These are phyloP conservation scores for Choricystis sp. DNA, from an alignment of 139 green algal species.

Conservation along the genomic window DNA sequence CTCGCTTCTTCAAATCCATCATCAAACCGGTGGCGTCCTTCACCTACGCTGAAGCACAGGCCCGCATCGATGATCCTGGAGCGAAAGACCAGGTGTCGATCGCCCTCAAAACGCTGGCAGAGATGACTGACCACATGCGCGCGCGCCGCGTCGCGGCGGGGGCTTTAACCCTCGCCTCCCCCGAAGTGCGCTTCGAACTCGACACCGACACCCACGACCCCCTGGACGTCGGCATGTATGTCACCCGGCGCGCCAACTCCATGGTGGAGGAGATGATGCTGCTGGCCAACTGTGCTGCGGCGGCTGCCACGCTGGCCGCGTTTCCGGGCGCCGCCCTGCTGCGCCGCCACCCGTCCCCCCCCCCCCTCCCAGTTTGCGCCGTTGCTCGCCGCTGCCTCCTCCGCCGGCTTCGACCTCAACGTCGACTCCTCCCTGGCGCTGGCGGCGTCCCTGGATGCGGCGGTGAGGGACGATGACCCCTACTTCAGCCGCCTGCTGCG, in stretches of 20 bases:
- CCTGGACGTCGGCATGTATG: slow-evolving; percentile 88
- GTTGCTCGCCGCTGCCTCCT: slow-evolving; percentile 33
- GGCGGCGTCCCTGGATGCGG: slow-evolving; percentile 54
- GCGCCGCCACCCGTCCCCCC: slow-evolving; percentile 55
- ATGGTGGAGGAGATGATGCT: slow-evolving; percentile 99
- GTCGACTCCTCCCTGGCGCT: slow-evolving; percentile 35
- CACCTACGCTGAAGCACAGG: slow-evolving; percentile 84
- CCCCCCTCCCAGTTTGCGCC: slow-evolving; percentile 54
- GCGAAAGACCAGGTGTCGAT: slow-evolving; percentile 53
- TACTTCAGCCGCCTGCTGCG: slow-evolving; percentile 98
- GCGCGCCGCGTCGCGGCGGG: slow-evolving; percentile 42
- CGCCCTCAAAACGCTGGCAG: slow-evolving; percentile 6
- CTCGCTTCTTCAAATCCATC: slow-evolving; percentile 64
- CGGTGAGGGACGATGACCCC: slow-evolving; percentile 47
- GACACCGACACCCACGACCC: slow-evolving; percentile 83
- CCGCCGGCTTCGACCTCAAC: slow-evolving; percentile 48
- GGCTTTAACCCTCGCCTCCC: slow-evolving; percentile 76
- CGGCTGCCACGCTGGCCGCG: slow-evolving; percentile 53
- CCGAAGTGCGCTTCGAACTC: slow-evolving; percentile 91
- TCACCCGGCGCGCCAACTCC: slow-evolving; percentile 77
- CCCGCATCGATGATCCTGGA: slow-evolving; percentile 68
- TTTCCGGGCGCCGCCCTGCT: slow-evolving; percentile 66
- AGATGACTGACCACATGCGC: slow-evolving; percentile 8
- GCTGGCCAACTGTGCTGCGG: slow-evolving; percentile 80
- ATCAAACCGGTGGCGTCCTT: slow-evolving; percentile 69